Base-by-base conservation (phyloP, 176 grass and related monocot species). In the Pharus latifolius region DNA sequence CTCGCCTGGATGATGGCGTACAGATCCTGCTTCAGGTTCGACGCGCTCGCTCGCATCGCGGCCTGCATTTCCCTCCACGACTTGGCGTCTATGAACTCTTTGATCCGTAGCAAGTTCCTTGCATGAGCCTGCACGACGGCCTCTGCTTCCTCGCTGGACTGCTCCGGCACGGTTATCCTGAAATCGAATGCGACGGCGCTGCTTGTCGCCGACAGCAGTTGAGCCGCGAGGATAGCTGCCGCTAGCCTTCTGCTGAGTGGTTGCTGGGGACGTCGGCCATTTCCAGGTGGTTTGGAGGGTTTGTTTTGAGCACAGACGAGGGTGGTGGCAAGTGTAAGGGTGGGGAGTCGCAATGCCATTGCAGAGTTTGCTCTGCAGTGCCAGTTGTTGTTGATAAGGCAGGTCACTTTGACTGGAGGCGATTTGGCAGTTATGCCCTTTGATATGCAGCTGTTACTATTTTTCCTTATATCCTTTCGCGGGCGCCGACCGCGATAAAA, bases 1-100 rank as follows among this genome's bases (percentile, higher is more conserved):
- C 50, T 91, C 23, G 63, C 82, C 57, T 94, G 87, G 63, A 99
- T 99, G 60, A 99, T 94, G 13, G 90, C 84, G 82, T 93, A 94
- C 7, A 99, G 65, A 76, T 99, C 95, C 59, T 88, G 87, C 82
- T 86, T 94, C 28, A 99, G 90, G 43, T 78, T 83, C 34, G 87
- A 18, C 26, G 82, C 83, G 48, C 81, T 86, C 68, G 86, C 68
- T 31, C 81, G 74, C 49, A 94, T 75, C 14, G 81, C 84, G 25
- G 56, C 26, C 78, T 86, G 90, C 60, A 76, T 38, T 69, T 90
- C 84, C 49, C 79, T 72, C 87, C 95, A 99, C 72, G 87, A 85
- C 57, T 84, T 37, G 11, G 75, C 78, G 86, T 94, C 95, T 50
- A 88, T 85, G 73, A 75, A 81, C 33, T 18, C 49, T 73, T 84